Percentiles rank a stretch among this genome's conserved stretches.
These are phyloP conservation scores for Porcisia hertigi DNA, from an alignment of 208 protist genomes.

Conservation along the genomic window DNA sequence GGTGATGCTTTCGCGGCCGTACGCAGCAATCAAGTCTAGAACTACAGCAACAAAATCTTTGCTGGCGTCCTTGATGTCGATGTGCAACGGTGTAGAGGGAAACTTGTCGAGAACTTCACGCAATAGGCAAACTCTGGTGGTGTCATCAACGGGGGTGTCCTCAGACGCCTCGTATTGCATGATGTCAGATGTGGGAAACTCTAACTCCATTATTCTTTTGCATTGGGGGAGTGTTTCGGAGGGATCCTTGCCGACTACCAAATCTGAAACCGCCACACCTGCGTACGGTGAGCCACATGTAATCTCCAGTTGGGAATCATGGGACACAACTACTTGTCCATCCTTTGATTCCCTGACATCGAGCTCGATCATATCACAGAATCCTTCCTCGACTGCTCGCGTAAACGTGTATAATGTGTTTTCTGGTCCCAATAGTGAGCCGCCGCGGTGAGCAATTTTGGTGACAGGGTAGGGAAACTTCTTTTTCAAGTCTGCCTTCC, in stretches of 20 bases:
- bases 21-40: conserved; percentile 62
- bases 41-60: conserved; percentile 50
- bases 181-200: conserved; percentile 48
- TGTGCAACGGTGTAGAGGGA: conserved; percentile 57
- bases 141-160: conserved; percentile 48
- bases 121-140: conserved; percentile 67
- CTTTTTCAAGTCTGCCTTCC: conserved; percentile 35
- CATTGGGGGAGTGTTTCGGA: conserved; percentile 58
- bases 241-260: conserved; percentile 53
- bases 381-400: conserved; percentile 36
- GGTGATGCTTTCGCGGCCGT: conserved; percentile 49
- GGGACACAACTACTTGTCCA: conserved; percentile 63
- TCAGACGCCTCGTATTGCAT: conserved; percentile 48
- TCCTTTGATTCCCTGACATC: conserved; percentile 77
- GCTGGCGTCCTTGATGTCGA: conserved; percentile 74
- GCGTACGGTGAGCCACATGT: conserved; percentile 46
- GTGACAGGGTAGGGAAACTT: conserved; percentile 68
- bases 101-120: conserved; percentile 69
- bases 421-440: conserved; percentile 69
- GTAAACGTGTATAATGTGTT: conserved; percentile 84
- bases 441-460: conserved; percentile 75
- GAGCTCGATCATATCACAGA: conserved; percentile 74
- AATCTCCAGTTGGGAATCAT: conserved; percentile 51
- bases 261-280: conserved; percentile 33
- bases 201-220: conserved; percentile 48